These are phyloP conservation scores for Wallacemonas sp. DNA, from an alignment of 208 protist genomes.

Conservation along the genomic window DNA sequence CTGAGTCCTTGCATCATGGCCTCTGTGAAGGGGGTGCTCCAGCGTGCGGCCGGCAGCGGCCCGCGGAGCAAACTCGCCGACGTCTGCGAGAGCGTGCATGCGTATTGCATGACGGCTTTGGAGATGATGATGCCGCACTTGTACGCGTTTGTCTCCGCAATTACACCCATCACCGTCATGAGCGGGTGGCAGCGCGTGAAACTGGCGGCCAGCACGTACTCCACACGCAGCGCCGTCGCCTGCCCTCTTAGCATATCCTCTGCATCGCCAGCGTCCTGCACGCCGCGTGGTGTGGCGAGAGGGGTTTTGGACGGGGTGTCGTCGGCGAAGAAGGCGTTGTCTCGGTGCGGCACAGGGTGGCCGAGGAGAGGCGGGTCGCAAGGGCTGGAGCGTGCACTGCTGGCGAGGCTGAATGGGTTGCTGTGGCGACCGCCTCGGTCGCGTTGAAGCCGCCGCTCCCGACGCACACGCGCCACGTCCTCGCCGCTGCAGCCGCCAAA, in stretches of 20 bases:
- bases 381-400: conserved; percentile 3
- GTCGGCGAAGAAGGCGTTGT: too few relatives aligned
- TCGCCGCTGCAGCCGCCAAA: conserved; percentile 40
- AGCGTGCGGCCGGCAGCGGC: conserved; percentile 28
- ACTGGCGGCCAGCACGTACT: conserved; percentile 53
- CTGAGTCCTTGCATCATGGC: conserved; percentile 56
- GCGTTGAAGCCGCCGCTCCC: conserved; percentile 20
- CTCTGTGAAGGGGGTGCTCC: conserved; percentile 55
- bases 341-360: too few relatives aligned
- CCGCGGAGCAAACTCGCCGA: conserved; percentile 45
- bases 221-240: conserved; percentile 32
- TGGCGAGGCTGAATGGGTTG: conserved; percentile 9
- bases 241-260: conserved; percentile 5
- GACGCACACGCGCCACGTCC: conserved; percentile 36
- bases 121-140: conserved; percentile 44
- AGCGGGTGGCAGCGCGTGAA: conserved; percentile 52
- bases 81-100: conserved; percentile 48
- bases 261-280: too few relatives aligned
- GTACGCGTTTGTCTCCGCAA: conserved; percentile 51
- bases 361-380: neutral
- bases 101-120: conserved; percentile 53
- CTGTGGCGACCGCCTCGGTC: neutral
- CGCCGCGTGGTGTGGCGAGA: too few relatives aligned
- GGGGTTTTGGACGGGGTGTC: too few relatives aligned
- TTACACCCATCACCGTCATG: conserved; percentile 49